Percentiles rank a stretch among this genome's conserved stretches.
Conservation (phyloP, 768 basidiomycete species). For the Daedalea quercina region DNA sequence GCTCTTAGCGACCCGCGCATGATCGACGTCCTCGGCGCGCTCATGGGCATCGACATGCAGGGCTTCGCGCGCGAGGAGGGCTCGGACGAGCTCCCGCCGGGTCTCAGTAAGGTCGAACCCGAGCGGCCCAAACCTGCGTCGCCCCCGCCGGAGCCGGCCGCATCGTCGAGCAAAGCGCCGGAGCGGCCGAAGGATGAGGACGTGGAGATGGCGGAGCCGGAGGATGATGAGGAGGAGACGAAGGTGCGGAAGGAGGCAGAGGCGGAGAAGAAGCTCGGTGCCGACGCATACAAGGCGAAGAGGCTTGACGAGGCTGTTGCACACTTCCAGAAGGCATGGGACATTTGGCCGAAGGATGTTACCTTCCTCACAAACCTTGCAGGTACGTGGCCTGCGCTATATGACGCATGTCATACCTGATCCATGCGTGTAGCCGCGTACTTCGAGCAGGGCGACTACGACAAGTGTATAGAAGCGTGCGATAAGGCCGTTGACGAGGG, state of each 20-base stretch:
- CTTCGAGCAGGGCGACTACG: slow-evolving; percentile 90
- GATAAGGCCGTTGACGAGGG: slow-evolving; percentile 98
- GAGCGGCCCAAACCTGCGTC: slow-evolving; percentile 16
- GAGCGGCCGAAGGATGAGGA: slow-evolving; percentile 42
- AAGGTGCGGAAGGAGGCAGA: slow-evolving; percentile 73
- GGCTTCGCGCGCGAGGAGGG: slow-evolving; percentile 81
- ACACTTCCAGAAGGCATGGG: slow-evolving; percentile 86
- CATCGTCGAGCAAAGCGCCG: slow-evolving; percentile 35
- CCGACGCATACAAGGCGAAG: slow-evolving; percentile 80
- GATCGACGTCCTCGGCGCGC: slow-evolving; percentile 88
- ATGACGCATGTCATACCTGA: neutral
- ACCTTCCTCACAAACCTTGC: slow-evolving; percentile 89
- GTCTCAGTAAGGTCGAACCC: slow-evolving; percentile 29
- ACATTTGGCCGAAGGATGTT: slow-evolving; percentile 86
- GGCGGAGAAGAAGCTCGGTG: slow-evolving; percentile 72
- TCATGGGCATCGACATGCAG: slow-evolving; percentile 91
- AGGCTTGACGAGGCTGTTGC: slow-evolving; percentile 72
- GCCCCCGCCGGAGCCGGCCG: slow-evolving; percentile 30
- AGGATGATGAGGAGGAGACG: slow-evolving; percentile 63
- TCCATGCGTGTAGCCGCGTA: slow-evolving; percentile 59
- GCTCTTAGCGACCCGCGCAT: slow-evolving; percentile 78
- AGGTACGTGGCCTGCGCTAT: slow-evolving; percentile 36
- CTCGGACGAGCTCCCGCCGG: slow-evolving; percentile 71
- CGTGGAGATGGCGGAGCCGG: slow-evolving; percentile 53
- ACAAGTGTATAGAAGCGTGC: slow-evolving; percentile 85